A percentile compares a stretch with the other conserved stretches of the same genome.
phyloP scores from a whole-genome alignment of 371 early-diverging fungal species.

The Umbelopsis sp. region DNA sequence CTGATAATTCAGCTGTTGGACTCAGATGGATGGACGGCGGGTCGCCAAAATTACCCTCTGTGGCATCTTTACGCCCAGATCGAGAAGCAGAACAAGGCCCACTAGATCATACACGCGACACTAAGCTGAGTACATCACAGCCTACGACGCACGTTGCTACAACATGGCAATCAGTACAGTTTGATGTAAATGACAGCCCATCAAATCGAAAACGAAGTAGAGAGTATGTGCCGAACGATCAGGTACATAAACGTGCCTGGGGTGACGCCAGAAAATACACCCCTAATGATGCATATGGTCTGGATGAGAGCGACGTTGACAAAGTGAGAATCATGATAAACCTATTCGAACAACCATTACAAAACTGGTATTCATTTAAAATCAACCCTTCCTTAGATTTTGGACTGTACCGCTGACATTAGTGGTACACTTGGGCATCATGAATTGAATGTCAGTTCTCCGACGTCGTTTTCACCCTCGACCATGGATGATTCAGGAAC shows the following conservation, averaged over 20 bases:
- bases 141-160: not conserved
- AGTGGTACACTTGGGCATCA: not conserved
- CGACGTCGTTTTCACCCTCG: not conserved
- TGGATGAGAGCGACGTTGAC: not conserved
- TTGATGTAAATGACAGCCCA: not conserved
- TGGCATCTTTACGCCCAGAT: not conserved
- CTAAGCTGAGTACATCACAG: not conserved
- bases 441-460: not conserved
- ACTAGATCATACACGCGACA: not conserved
- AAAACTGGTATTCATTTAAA: not conserved
- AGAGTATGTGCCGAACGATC: not conserved
- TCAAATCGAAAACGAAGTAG: not conserved
- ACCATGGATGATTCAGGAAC: not conserved
- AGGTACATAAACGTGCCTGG: not conserved
- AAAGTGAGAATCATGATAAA: not conserved
- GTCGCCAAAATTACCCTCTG: not conserved
- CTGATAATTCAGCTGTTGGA: not conserved
- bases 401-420: not conserved
- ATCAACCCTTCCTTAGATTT: not conserved
- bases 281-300: not conserved
- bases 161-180: not conserved
- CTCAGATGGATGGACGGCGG: not conserved
- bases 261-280: not conserved
- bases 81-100: not conserved
- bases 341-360: not conserved